phyloP scores from a whole-genome alignment of 257 asterid genomes.

The Nicotiana paniculata region DNA sequence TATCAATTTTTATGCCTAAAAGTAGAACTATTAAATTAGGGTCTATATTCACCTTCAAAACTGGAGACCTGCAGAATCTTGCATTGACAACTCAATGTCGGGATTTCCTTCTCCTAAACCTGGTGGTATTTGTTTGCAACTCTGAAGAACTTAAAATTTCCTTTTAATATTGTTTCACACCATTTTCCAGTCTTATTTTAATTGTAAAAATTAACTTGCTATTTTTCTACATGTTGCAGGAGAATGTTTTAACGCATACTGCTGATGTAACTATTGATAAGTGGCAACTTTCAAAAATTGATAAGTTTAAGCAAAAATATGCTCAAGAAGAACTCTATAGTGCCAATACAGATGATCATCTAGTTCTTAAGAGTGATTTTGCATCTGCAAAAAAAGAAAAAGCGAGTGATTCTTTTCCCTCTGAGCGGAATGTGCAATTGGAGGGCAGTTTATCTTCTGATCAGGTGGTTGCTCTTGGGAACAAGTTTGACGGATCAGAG shows the following conservation, averaged over 20 bases:
- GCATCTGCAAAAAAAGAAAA: constrained; percentile 7
- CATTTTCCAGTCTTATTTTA: not conserved
- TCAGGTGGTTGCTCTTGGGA: not conserved
- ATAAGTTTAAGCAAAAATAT: constrained; percentile 20
- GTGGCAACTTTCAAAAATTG: constrained; percentile 10
- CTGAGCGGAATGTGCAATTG: not conserved
- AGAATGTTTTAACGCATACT: constrained; percentile 58
- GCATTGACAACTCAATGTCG: not conserved
- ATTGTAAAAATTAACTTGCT: not conserved
- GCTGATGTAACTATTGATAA: constrained; percentile 24
- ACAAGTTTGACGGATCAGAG: constrained; percentile 8
- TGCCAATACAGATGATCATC: constrained; percentile 7
- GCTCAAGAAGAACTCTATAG: constrained; percentile 23
- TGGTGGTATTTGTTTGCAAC: not conserved
- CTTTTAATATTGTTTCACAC: not conserved
- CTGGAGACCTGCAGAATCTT: not conserved
- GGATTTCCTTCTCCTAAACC: not conserved
- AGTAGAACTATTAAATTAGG: not conserved
- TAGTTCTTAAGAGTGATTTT: not conserved
- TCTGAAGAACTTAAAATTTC: not conserved
- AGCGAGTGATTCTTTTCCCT: constrained; percentile 9
- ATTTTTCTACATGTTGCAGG: constrained; percentile 28
- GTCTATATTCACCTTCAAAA: not conserved
- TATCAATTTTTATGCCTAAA: not conserved
- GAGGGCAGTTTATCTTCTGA: constrained; percentile 9